Base-by-base conservation (phyloP, 75 land plant species). In the Pseudotsuga menziesii region DNA sequence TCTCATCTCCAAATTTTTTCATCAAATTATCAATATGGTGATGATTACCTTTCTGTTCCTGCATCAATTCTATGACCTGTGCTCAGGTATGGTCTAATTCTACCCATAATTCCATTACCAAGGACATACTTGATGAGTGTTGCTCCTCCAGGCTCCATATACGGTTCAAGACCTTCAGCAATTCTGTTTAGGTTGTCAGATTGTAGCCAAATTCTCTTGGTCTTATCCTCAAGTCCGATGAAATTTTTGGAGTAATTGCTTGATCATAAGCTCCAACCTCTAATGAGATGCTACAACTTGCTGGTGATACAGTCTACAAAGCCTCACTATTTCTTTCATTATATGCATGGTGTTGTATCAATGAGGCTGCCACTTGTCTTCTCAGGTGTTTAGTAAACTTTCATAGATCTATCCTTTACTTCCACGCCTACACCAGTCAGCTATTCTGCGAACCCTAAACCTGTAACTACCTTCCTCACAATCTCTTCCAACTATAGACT, bases 131-230 rank as follows among this genome's bases (percentile, higher is more conserved):
- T 13, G 90, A 85, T 1, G 83, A 78, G 72, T 94, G 90, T 75
- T 96, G 99, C 60, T 96, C 99, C 78, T 96, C 99, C 58, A 96
- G 78, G 74, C 77, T 85, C 86, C 93, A 88, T 23, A 96, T 93
- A 25, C 92, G 90, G 75, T 89, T 95, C 61, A 95, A 73, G 9
- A 93, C 96, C 63, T 91, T 95, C 32, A 95, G 75, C 8, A 95
- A 82, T 74, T 95, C 96, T 57, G 86, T 86, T 6, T 95, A 93
- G 27, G 95, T 92, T 80, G 82, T 89, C 2, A 87, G 73, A 59
- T 79, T 75, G 60, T 73, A 83, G 32, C 77, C 75, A 16, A 81
- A 20, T 39, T 89, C 90, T 32, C 77, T 82, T 63, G 63, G 64
- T 76, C 78, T 76, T 69, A 83, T 75, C 77, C 79, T 87, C 11